Conservation (phyloP, 1,284 basidiomycete species). For the Trichosporon sp. region DNA sequence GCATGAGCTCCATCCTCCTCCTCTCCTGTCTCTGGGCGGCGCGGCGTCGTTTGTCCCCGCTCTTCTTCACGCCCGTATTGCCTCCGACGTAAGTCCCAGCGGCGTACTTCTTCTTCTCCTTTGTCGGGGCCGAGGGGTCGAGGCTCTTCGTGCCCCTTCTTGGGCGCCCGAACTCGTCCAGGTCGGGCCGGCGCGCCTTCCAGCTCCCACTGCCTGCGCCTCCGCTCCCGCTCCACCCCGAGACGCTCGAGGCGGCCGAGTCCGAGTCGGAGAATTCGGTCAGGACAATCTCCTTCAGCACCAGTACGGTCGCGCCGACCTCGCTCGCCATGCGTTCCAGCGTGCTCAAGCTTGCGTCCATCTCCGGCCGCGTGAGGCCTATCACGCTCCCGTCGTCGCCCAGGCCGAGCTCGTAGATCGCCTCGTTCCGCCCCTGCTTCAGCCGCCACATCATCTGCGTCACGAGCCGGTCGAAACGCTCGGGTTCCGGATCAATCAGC, state of each 20-base stretch:
- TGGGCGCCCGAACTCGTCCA: conserved; percentile 40
- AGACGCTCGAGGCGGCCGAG: not conserved
- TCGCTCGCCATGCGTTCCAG: conserved; percentile 89
- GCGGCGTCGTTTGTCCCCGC: not conserved
- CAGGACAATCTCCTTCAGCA: conserved; percentile 75
- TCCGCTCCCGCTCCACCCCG: not conserved
- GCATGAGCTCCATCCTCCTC: not conserved
- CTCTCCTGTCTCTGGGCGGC: not conserved
- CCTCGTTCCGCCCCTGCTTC: conserved; percentile 85
- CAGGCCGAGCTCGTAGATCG: conserved; percentile 89
- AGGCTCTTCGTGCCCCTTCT: conserved; percentile 35
- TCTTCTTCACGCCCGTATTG: conserved; percentile 23
- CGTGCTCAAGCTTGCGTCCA: conserved; percentile 77
- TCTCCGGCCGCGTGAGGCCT: conserved; percentile 72
- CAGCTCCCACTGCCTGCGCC: conserved; percentile 20
- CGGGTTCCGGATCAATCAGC: conserved; percentile 53
- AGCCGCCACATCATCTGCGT: conserved; percentile 95
- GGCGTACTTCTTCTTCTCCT: conserved; percentile 22
- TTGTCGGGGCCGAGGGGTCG: conserved; percentile 3
- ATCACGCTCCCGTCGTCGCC: conserved; percentile 80
- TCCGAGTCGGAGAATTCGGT: conserved; percentile 6
- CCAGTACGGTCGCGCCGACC: conserved; percentile 82
- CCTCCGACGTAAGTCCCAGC: not conserved
- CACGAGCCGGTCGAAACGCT: conserved; percentile 65
- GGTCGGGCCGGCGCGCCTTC: conserved; percentile 38